phyloP scores from a whole-genome alignment of 2,329 filamentous ascomycete genomes.

The Botryotinia convoluta region DNA sequence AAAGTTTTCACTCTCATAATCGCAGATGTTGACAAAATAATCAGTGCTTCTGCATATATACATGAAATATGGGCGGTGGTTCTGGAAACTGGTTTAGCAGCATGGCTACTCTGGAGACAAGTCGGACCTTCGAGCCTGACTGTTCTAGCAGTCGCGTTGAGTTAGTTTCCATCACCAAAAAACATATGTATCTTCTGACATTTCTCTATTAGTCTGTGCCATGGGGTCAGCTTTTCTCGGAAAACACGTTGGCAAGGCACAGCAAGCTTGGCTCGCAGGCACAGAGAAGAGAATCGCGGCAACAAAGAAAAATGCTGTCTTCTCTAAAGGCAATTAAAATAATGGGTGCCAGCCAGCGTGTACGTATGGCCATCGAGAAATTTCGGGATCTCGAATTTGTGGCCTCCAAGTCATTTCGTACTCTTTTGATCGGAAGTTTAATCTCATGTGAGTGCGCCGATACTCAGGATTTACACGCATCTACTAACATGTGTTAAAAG shows the following conservation, averaged over 20 bases:
- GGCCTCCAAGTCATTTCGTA: neutral
- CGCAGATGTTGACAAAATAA: slow-evolving; percentile 30
- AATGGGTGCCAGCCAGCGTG: slow-evolving; percentile 36
- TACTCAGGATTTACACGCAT: neutral
- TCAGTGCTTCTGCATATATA: slow-evolving; percentile 33
- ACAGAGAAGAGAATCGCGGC: slow-evolving; percentile 35
- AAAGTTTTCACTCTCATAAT: slow-evolving; percentile 37
- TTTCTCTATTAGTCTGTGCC: neutral
- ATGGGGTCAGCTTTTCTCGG: slow-evolving; percentile 23
- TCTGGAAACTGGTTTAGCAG: slow-evolving; percentile 34
- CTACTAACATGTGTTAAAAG: neutral
- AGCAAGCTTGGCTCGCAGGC: slow-evolving; percentile 35
- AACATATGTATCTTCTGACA: neutral
- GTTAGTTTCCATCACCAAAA: neutral
- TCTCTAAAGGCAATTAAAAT: slow-evolving; percentile 39
- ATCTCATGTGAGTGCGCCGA: neutral
- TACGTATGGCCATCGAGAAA: slow-evolving; percentile 22
- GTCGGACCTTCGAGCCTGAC: slow-evolving; percentile 29
- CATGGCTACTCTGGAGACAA: slow-evolving; percentile 35
- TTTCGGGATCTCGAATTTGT: neutral
- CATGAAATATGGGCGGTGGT: slow-evolving; percentile 34
- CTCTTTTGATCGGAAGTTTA: neutral
- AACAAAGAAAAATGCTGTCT: slow-evolving; percentile 34
- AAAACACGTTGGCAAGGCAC: slow-evolving; percentile 28
- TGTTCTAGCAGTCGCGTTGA: slow-evolving; percentile 23